These are phyloP conservation scores for Cercospora brassicicola DNA, from an alignment of 2,329 filamentous ascomycete genomes.

Conservation along the genomic window DNA sequence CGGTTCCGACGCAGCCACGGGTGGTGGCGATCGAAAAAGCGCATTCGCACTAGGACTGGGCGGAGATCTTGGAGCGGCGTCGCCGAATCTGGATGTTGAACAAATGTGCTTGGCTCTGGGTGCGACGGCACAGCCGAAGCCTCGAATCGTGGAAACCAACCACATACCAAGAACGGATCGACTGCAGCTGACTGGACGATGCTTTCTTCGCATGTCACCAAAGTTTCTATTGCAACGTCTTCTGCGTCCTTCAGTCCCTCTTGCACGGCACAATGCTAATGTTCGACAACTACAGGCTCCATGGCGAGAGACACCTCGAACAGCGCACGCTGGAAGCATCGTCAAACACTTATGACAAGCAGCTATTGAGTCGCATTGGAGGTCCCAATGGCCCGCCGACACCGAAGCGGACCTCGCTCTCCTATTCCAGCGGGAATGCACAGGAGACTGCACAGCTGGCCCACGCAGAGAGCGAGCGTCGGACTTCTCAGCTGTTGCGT, in stretches of 20 bases:
- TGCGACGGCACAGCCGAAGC: constrained; percentile 22
- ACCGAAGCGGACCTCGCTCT: constrained; percentile 48
- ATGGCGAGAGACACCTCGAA: constrained; percentile 61
- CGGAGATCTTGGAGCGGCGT: constrained; percentile 1
- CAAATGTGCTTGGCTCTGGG: constrained; percentile 15
- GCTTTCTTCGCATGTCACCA: constrained; percentile 8
- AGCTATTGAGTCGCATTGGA: constrained; percentile 62
- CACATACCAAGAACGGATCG: constrained; percentile 10
- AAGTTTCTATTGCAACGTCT: background rate
- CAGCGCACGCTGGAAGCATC: constrained; percentile 58
- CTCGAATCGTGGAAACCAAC: constrained; percentile 16
- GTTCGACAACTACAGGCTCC: constrained; percentile 47
- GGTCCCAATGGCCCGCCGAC: constrained; percentile 54
- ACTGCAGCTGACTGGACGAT: constrained; percentile 11
- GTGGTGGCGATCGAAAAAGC: background rate
- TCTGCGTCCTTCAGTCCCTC: constrained; percentile 1
- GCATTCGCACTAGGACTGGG: background rate
- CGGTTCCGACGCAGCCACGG: background rate
- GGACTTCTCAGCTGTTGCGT: constrained; percentile 45
- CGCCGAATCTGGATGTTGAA: constrained; percentile 11
- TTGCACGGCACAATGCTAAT: constrained; percentile 19
- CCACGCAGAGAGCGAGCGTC: constrained; percentile 43
- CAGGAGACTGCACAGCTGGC: constrained; percentile 39
- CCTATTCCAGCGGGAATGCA: constrained; percentile 28
- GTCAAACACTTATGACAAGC: constrained; percentile 63